Conservation (phyloP, 805 yeast species). For the Jamesozyma lodderae region DNA sequence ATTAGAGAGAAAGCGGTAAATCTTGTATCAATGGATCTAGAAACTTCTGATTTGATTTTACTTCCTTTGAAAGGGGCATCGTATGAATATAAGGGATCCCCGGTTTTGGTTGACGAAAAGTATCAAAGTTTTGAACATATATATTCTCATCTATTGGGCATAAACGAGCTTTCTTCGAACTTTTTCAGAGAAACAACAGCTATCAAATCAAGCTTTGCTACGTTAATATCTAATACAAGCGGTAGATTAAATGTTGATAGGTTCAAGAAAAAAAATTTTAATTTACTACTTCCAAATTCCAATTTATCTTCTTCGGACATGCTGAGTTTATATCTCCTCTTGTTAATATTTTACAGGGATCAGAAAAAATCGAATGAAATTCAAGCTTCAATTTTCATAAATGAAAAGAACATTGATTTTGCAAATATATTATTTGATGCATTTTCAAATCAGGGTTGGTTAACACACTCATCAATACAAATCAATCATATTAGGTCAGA, state of each 20-base stretch:
- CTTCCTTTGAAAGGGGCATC: slow-evolving; percentile 25
- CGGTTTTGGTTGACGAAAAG: slow-evolving; percentile 12
- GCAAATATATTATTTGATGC: slow-evolving; percentile 9
- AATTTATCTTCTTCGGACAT: slow-evolving; percentile 24
- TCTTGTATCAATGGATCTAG: slow-evolving; percentile 12
- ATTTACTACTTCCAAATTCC: slow-evolving; percentile 20
- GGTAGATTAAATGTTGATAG: slow-evolving; percentile 17
- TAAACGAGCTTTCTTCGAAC: slow-evolving; percentile 22
- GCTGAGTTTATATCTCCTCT: slow-evolving; percentile 19
- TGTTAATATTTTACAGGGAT: slow-evolving; percentile 17
- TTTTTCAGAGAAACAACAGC: slow-evolving; percentile 19
- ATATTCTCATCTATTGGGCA: slow-evolving; percentile 23
- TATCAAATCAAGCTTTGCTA: slow-evolving; percentile 15
- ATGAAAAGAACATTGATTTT: slow-evolving; percentile 14
- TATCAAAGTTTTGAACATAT: slow-evolving; percentile 22
- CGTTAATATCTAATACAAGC: slow-evolving; percentile 22
- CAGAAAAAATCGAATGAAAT: slow-evolving; percentile 9
- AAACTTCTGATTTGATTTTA: slow-evolving; percentile 14
- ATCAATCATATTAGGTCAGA: slow-evolving; percentile 9
- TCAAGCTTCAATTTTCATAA: slow-evolving; percentile 14
- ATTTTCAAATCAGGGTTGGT: slow-evolving; percentile 16
- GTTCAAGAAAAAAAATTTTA: slow-evolving; percentile 15
- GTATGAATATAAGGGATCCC: slow-evolving; percentile 13
- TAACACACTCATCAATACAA: slow-evolving; percentile 11
- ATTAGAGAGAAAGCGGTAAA: slow-evolving; percentile 23